A percentile compares a stretch with the other conserved stretches of the same genome.
phyloP scores from a whole-genome alignment of 768 basidiomycete species.

The Mycena polygramma region DNA sequence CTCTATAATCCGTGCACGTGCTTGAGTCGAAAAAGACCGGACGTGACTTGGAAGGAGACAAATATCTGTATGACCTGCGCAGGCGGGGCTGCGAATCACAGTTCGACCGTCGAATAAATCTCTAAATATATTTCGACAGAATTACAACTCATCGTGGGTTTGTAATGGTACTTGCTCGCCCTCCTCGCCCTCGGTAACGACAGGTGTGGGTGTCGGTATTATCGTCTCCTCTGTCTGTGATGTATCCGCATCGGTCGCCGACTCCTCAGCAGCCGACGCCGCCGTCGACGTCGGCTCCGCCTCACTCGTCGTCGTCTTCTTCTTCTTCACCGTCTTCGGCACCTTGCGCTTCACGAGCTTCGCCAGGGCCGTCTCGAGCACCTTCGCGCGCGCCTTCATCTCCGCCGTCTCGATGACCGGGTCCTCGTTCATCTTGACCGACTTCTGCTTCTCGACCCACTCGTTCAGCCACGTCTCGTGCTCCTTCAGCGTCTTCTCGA shows the following conservation, averaged over 20 bases:
- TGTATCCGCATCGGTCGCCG: constrained; percentile 38
- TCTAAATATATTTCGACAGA: constrained; percentile 30
- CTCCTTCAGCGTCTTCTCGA: constrained; percentile 83
- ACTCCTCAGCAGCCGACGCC: constrained; percentile 35
- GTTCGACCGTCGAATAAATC: constrained; percentile 13
- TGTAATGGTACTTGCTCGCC: constrained; percentile 32
- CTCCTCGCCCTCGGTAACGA: constrained; percentile 18
- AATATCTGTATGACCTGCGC: too few species aligned
- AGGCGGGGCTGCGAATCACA: too few species aligned
- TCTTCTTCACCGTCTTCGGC: constrained; percentile 72
- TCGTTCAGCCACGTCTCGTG: constrained; percentile 89
- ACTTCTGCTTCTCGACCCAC: constrained; percentile 86
- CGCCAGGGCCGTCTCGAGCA: constrained; percentile 80
- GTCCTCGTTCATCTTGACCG: constrained; percentile 78
- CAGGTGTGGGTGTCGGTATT: constrained; percentile 33
- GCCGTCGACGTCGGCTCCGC: constrained; percentile 41
- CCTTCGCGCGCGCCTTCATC: constrained; percentile 87
- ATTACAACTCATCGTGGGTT: constrained; percentile 35
- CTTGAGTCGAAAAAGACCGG: not conserved
- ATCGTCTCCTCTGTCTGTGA: constrained; percentile 24
- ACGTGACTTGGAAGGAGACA: too few species aligned
- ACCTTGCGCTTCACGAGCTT: constrained; percentile 76
- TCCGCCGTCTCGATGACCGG: constrained; percentile 90
- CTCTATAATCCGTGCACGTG: not conserved
- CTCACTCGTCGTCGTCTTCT: constrained; percentile 46